Evolutionary conservation across 2,329 filamentous ascomycete genomes (phyloP), one percentile per base, ranked within the genome.

Genomic region (Xylaria sp.): DNA sequence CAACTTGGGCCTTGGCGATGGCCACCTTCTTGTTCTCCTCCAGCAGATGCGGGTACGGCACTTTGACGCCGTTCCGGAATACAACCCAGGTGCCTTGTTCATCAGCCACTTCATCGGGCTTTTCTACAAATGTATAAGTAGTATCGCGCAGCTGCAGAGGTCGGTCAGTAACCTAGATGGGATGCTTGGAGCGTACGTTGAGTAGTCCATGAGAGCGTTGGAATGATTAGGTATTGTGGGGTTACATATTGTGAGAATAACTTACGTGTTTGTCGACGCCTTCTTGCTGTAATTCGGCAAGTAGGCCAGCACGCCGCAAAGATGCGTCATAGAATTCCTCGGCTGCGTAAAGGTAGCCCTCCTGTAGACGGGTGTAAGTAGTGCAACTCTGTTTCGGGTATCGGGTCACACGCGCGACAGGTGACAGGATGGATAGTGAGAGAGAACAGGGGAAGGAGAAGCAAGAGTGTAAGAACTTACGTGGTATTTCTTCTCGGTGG

Each of bases 401-500:
- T 56, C 41, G 50, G 59, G 66, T 54, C 58, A 48, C 37, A 56
- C 59, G 54, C 64, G 46, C 46, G 65, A 28, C 39, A 68, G 39
- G 59, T 51, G 60, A 59, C 15, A 63, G 62, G 20, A 65, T 48
- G n/a, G 57, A 62, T 46, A 56, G 46, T 50, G 65, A 59, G 68
- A 72, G 48, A 58, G 9, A 8, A 61, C 54, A n/a, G 9, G 15
- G 18, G 6, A 5, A 46, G 41, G 15, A 56, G 50, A 34, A 25
- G 55, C 56, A 37, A 32, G 41, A 64, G 70, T 71, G 65, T 68
- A 66, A 72, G 70, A 70, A 77, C 82, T 72, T 81, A 85, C 84
- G 72, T 78, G 68, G 61, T 78, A 81, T 63, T 77, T 79, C 50
- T 82, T 80, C 48, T 86, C 79, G n/a, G 81, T 81, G 37, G 81